phyloP scores from a whole-genome alignment of 2,329 filamentous ascomycete genomes.

The Colletotrichum lindemuthianum region DNA sequence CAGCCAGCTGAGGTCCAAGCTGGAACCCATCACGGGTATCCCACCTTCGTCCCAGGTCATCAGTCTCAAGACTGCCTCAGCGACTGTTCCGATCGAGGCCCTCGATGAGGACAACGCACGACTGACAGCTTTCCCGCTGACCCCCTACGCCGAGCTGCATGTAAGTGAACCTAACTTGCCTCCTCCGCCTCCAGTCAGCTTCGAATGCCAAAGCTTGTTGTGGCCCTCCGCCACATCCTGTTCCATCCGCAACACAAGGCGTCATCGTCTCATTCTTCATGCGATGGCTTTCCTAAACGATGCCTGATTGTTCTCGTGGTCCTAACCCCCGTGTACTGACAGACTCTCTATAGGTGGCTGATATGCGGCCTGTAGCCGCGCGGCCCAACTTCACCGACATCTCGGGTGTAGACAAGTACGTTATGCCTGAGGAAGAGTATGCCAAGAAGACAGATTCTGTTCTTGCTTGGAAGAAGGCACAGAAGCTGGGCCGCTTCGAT shows the following conservation, averaged over 20 bases:
- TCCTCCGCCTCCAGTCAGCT: neutral
- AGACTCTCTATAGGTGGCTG: constrained; percentile 69
- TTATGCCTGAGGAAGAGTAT: constrained; percentile 87
- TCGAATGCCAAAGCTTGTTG: neutral
- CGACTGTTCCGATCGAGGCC: constrained; percentile 73
- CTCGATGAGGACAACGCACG: constrained; percentile 76
- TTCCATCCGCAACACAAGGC: too few relatives aligned
- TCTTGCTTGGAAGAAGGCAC: constrained; percentile 92
- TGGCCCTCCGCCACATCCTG: too few relatives aligned
- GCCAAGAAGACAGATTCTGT: constrained; percentile 88
- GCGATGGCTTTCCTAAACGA: constrained; percentile 3
- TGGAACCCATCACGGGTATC: constrained; percentile 93
- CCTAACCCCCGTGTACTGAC: neutral
- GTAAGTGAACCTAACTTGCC: constrained; percentile 63
- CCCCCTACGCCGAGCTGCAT: constrained; percentile 80
- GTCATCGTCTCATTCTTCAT: constrained; percentile 9
- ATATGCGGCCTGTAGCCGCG: constrained; percentile 79
- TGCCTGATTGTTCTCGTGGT: neutral
- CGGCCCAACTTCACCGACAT: constrained; percentile 85
- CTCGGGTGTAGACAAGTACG: constrained; percentile 86
- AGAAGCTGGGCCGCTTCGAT: constrained; percentile 96
- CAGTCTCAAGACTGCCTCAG: constrained; percentile 72
- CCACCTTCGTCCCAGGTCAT: constrained; percentile 83
- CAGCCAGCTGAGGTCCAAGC: constrained; percentile 81
- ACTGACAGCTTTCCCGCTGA: constrained; percentile 73